Base-by-base conservation (phyloP, 805 yeast species). In the Spencermartinsiella europaea region DNA sequence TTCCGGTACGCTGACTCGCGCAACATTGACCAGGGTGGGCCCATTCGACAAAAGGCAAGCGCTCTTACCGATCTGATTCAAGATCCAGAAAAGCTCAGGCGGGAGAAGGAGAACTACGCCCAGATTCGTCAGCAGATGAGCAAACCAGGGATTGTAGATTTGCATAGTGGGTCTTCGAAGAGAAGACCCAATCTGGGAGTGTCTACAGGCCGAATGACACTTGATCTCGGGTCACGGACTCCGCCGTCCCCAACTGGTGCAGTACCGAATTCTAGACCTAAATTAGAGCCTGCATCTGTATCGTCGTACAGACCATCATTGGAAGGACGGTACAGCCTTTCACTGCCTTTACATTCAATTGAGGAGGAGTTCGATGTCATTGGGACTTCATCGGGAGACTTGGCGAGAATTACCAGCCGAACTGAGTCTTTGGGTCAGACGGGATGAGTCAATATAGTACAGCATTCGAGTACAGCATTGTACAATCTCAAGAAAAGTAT, bases 1-100 rank as follows among this genome's bases (percentile, higher is more conserved):
- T 91, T 91, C 65, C 85, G 83, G 54, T 85, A 80, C 61, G 73
- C 74, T 25, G 96, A 91, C 63, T 36, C 47, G 4, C 46, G 51
- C 34, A 59, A 62, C 40, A 53, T 58, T 12, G 68, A 64, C 45
- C 66, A 58, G 46, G 67, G 68, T 16, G 55, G 48, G 4, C 54
- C 63, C 14, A 53, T 38, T 36, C 28, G 65, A 4, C 57, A 62
- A 4, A 62, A 60, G 49, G 96, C 97, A 1, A 85, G 82, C 61
- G 96, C 87, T 56, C 73, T 91, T 62, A 86, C 93, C 0, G 67
- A 83, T n/a, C 69, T 62, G 34, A 42, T 61, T 2, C 42, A 50
- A 10, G 54, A 60, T 49, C 40, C 19, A 10, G n/a, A 5, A 21
- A 58, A 54, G 47, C 55, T 63, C 10, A 46, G 41, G 15, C 49